Percentiles rank a stretch among this genome's conserved stretches.
Conservation (phyloP, 2,329 filamentous ascomycete species). For the Claviceps sp. region DNA sequence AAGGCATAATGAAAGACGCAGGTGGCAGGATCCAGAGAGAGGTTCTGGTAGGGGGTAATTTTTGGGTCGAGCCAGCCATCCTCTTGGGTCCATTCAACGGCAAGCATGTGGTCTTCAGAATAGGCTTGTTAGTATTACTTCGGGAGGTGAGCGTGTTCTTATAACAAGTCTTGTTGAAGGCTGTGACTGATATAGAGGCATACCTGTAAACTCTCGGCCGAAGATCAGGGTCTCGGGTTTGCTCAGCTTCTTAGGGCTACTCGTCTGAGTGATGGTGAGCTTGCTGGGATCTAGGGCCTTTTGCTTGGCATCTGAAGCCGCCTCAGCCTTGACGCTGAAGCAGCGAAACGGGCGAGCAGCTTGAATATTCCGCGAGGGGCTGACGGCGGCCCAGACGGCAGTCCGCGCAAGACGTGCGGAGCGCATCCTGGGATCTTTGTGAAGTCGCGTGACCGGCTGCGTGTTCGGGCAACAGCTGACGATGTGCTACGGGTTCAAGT, state of each 20-base stretch:
- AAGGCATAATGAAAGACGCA: slow-evolving; percentile 99
- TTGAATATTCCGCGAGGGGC: slow-evolving; percentile 22
- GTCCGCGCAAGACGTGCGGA: slow-evolving; percentile 17
- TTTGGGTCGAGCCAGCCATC: slow-evolving; percentile 72
- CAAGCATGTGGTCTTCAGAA: slow-evolving; percentile 84
- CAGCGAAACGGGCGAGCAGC: slow-evolving; percentile 18
- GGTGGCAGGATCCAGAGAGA: slow-evolving; percentile 87
- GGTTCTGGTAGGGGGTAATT: slow-evolving; percentile 92
- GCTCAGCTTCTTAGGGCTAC: slow-evolving; percentile 57
- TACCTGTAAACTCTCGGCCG: slow-evolving; percentile 80
- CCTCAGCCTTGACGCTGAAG: slow-evolving; percentile 41
- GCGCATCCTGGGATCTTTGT: slow-evolving; percentile 13
- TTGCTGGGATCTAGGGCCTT: slow-evolving; percentile 64
- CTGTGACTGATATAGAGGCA: background rate
- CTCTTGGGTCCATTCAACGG: slow-evolving; percentile 78
- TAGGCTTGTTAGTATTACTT: background rate
- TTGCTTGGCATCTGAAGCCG: slow-evolving; percentile 38
- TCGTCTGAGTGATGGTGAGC: slow-evolving; percentile 62
- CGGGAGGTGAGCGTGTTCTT: too few species aligned
- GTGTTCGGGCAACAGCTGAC: too few species aligned
- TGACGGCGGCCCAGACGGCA: slow-evolving; percentile 20
- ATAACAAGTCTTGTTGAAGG: background rate
- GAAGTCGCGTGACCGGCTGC: background rate
- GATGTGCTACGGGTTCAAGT: background rate
- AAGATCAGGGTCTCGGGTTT: slow-evolving; percentile 79